Evolutionary conservation across 306 rosid species (phyloP).

Genomic region (Inga leiocalycina): DNA sequence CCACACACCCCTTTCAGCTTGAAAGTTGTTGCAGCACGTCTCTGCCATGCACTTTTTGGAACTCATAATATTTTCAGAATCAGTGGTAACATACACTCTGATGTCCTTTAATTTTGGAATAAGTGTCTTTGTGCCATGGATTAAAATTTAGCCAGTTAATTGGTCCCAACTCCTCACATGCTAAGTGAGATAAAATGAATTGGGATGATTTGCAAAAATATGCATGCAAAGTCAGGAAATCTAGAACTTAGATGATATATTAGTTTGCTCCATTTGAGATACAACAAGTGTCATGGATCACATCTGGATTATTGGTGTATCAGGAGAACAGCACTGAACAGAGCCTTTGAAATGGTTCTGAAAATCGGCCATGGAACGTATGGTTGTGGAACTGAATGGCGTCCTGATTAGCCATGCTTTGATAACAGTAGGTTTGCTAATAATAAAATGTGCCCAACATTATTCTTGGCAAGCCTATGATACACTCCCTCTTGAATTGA

Average conservation of each 20-base stretch:
- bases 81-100: background rate
- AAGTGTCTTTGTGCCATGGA: background rate
- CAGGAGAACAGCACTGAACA: conserved; percentile 73
- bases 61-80: background rate
- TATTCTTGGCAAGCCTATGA: conserved; percentile 78
- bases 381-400: no score
- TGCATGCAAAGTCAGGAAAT: background rate
- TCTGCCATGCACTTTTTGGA: background rate
- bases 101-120: background rate
- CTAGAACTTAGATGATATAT: conserved; percentile 9
- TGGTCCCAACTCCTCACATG: background rate
- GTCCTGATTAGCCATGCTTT: no score
- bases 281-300: conserved; percentile 27
- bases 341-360: conserved; percentile 32
- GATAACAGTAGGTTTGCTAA: no score
- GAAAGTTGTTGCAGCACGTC: conserved; percentile 34
- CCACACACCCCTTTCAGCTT: conserved; percentile 52
- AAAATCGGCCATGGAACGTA: no score
- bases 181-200: background rate
- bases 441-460: conserved; percentile 88
- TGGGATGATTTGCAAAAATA: conserved; percentile 11
- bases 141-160: conserved; percentile 6
- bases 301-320: conserved; percentile 38
- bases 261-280: conserved; percentile 3
- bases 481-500: conserved; percentile 22